A percentile compares a stretch with the other conserved stretches of the same genome.
Evolutionary conservation across 2,329 filamentous ascomycete genomes (phyloP).

Genomic region (Claviceps purpurea): DNA sequence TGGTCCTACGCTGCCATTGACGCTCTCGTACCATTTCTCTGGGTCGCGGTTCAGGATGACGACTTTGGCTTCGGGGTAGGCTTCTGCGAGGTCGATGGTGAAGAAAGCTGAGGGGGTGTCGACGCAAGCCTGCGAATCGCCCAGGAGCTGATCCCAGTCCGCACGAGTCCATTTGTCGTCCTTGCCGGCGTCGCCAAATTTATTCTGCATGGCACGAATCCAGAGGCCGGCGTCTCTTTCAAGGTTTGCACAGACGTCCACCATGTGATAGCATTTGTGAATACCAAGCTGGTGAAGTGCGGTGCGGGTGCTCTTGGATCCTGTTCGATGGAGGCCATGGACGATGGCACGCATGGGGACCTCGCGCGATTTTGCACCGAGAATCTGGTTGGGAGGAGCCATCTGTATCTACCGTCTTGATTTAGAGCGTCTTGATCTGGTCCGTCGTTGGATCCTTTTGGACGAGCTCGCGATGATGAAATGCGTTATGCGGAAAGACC

Average conservation of each 20-base stretch:
- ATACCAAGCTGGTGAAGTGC: conserved; percentile 15
- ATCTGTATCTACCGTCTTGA: too few relatives aligned
- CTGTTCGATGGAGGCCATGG: conserved; percentile 25
- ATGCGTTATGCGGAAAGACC: too few relatives aligned
- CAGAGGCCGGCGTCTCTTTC: conserved; percentile 14
- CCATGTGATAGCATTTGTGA: conserved; percentile 19
- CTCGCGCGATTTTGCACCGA: conserved; percentile 13
- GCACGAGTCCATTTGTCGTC: conserved; percentile 17
- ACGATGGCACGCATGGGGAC: conserved; percentile 28
- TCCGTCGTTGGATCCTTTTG: too few relatives aligned
- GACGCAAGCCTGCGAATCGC: conserved; percentile 35
- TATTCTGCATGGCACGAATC: conserved; percentile 19
- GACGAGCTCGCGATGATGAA: too few relatives aligned
- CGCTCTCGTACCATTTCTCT: conserved; percentile 24
- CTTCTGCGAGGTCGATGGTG: conserved; percentile 21
- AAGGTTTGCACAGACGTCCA: conserved; percentile 10
- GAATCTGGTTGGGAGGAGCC: too few relatives aligned
- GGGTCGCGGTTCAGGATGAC: conserved; percentile 26
- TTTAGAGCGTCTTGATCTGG: too few relatives aligned
- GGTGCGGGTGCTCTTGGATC: conserved; percentile 20
- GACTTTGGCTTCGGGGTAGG: conserved; percentile 24
- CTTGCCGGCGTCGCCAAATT: conserved; percentile 14
- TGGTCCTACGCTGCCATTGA: conserved; percentile 13
- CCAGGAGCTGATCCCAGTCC: conserved; percentile 33
- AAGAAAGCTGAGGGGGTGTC: conserved; percentile 44